Base-by-base conservation (phyloP, 1,284 basidiomycete genomes). In the Fomitiporia mediterranea region DNA sequence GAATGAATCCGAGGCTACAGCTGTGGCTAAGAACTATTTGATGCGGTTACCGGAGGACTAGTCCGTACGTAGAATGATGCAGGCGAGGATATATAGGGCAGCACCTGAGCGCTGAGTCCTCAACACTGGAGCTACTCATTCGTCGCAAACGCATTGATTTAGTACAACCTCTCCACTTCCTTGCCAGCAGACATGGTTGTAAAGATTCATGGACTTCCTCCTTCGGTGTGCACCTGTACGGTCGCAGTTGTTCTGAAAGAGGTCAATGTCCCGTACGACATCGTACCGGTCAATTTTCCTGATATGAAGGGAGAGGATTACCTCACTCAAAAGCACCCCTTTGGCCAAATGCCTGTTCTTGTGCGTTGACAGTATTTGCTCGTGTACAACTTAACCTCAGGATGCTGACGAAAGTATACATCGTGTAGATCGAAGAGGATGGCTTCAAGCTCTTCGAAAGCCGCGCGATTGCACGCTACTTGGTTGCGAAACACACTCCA, bases 341-440 rank as follows among this genome's bases (percentile, higher is more conserved):
- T 87, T 61, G 83, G 83, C 17, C 81, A 83, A 66, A 68, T 87
- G 60, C 85, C 84, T 1, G 84, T 47, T 21, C 17, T n/a, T 19
- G 53, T 59, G 17, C 27, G 53, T 32, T 11, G 3, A n/a, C n/a
- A n/a, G n/a, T n/a, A n/a, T 32, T 25, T 42, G 15, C 8, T 3
- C 27, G n/a, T 23, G 7, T 43, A 13, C 17, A 2, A 1, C 21
- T 40, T 40, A 17, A 7, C 13, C 39, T 17, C 9, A 9, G n/a
- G 13, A 17, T 42, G 2, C 21, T 37, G 35, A 23, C 4, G 15
- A 23, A 11, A n/a, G 80, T 37, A 32, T 11, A 66, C 57, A 74
- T n/a, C n/a, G n/a, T 21, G 17, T 25, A 57, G 56, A 25, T 60
- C 30, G 58, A 55, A 13, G 62, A 63, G 30, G 62, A 61, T 51